Base-by-base conservation (phyloP, 192 early-diverging fungal genomes). In the Coemansia sp. region DNA sequence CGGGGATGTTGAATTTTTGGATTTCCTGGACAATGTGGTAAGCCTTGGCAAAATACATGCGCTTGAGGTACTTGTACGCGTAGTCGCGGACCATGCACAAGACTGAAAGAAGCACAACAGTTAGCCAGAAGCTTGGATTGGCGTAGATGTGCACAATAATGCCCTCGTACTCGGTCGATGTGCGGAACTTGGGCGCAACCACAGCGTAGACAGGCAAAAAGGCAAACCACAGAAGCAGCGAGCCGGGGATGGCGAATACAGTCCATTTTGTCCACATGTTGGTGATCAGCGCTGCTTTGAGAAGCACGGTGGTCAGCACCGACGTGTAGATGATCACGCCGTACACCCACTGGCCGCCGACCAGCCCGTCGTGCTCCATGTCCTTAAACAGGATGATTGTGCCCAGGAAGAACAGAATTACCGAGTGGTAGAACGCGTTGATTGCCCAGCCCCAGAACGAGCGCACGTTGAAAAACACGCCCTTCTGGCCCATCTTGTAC, bases 11-110 rank as follows among this genome's bases (percentile, higher is more conserved):
- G 87, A 92, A 94, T 81, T 97, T 97, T 80, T 98, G 93, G 63
- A 99, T 99, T 83, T 99, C 97, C 82, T 98, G 96, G 48, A 97
- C 92, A 72, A 95, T 93, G 72, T 99, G 97, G 76, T 98, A 98
- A 12, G 90, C 84, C 56, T 88, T 67, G 22, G 96, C 87, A 32
- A 84, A 74, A 72, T 91, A 93, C 80, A 92, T 92, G 40, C 95
- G 88, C 69, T 90, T 89, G 65, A 84, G 81, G 76, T 88, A 99
- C 85, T 98, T 99, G 91, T 91, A 99, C 11, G 85, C 77, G 69
- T 87, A 98, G 81, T 99, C 97, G 61, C 95, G 85, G 25, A 96
- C 61, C 72, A 93, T 89, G 71, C 90, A 90, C 62, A 93, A 59
- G 28, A 94, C 68, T 0, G 97, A 94, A n/a, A 99, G 72, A 6